phyloP scores from a whole-genome alignment of 768 basidiomycete genomes.

The Galerina sulciceps region DNA sequence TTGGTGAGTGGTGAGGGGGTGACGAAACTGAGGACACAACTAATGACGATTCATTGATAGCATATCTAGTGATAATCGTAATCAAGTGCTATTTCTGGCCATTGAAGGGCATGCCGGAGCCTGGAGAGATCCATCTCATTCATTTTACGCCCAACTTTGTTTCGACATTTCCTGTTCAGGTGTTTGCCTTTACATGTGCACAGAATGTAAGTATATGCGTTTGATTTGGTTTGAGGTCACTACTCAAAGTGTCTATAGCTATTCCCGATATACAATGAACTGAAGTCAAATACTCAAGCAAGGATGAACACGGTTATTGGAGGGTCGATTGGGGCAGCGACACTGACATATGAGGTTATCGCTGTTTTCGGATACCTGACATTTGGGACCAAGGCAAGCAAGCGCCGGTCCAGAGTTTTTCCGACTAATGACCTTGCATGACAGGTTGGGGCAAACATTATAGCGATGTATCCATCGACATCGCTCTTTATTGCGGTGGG shows the following conservation, averaged over 20 bases:
- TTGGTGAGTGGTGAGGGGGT: constrained; percentile 58
- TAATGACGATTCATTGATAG: constrained; percentile 38
- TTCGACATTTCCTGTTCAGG: constrained; percentile 89
- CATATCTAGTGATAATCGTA: constrained; percentile 80
- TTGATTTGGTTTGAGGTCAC: neutral
- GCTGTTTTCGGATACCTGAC: constrained; percentile 91
- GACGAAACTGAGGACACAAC: neutral
- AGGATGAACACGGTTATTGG: constrained; percentile 90
- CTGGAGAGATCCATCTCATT: constrained; percentile 72
- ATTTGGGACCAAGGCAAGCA: constrained; percentile 80
- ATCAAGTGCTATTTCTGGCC: constrained; percentile 81
- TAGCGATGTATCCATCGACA: constrained; percentile 92
- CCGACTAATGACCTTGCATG: constrained; percentile 8
- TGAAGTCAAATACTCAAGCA: constrained; percentile 76
- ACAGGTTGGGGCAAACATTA: constrained; percentile 89
- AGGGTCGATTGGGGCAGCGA: constrained; percentile 84
- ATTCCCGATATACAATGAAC: constrained; percentile 94
- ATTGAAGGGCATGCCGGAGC: constrained; percentile 60
- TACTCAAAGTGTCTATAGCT: constrained; percentile 50
- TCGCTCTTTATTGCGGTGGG: constrained; percentile 93
- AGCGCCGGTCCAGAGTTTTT: neutral
- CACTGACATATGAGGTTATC: constrained; percentile 86
- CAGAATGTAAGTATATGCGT: constrained; percentile 72
- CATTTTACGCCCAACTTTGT: constrained; percentile 80
- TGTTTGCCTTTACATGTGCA: constrained; percentile 90